Percentiles rank a stretch among this genome's conserved stretches.
These are phyloP conservation scores for Tetracentron sinense DNA, from an alignment of 164 flowering plant species.

Conservation along the genomic window DNA sequence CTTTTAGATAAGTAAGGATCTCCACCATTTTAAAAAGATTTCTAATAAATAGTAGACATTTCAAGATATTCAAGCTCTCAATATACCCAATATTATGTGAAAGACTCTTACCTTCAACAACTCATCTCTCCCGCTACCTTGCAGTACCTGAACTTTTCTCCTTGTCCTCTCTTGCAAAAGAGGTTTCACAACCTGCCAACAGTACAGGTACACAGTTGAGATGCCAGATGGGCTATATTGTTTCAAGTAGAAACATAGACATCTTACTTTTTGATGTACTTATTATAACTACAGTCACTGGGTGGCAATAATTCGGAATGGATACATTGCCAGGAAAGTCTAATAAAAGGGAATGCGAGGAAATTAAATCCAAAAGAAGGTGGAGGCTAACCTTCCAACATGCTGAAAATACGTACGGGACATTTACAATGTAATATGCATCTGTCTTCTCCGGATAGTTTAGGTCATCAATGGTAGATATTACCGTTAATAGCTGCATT, in stretches of 20 bases:
- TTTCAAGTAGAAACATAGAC: background rate
- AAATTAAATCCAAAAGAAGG: background rate
- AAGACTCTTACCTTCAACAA: constrained; percentile 57
- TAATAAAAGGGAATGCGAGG: background rate
- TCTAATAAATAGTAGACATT: too few relatives aligned
- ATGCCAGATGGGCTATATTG: background rate
- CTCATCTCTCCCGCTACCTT: constrained; percentile 79
- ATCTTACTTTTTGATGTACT: background rate
- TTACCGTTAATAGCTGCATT: constrained; percentile 75
- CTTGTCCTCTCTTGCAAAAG: constrained; percentile 95
- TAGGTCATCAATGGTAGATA: constrained; percentile 89
- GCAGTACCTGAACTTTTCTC: constrained; percentile 84
- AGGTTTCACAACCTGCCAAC: constrained; percentile 80
- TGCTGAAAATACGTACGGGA: constrained; percentile 86
- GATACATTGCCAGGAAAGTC: background rate
- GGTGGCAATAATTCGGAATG: background rate
- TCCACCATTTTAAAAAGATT: too few relatives aligned
- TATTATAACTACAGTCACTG: background rate
- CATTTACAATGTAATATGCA: constrained; percentile 88
- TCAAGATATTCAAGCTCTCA: background rate
- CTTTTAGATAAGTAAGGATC: too few relatives aligned
- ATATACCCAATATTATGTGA: background rate
- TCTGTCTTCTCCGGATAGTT: constrained; percentile 99
- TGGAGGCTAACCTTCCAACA: constrained; percentile 86
- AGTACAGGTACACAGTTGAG: background rate